These are phyloP conservation scores for Leptographium lundbergii DNA, from an alignment of 2,329 filamentous ascomycete species.

Conservation along the genomic window DNA sequence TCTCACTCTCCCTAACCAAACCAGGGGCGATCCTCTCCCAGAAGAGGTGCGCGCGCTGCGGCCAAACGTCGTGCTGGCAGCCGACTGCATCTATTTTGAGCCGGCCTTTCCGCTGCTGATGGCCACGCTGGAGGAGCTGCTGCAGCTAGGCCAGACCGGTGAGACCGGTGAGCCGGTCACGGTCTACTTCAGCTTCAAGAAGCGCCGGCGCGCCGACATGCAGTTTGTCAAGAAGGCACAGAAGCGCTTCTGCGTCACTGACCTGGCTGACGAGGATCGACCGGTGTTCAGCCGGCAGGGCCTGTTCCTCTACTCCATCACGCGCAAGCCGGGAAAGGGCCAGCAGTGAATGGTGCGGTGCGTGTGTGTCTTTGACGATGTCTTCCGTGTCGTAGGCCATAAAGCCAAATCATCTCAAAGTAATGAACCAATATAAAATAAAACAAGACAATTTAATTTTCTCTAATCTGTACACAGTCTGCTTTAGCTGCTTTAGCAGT, in stretches of 20 bases:
- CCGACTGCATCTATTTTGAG: slow-evolving; percentile 96
- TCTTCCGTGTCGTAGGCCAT: too few relatives aligned
- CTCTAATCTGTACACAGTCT: too few relatives aligned
- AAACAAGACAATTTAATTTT: too few relatives aligned
- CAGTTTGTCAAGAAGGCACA: slow-evolving; percentile 60
- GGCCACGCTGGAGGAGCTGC: slow-evolving; percentile 60
- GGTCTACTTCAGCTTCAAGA: slow-evolving; percentile 87
- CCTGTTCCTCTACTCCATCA: slow-evolving; percentile 49
- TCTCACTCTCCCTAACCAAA: not conserved
- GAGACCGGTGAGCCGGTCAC: slow-evolving; percentile 24
- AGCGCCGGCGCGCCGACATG: slow-evolving; percentile 67
- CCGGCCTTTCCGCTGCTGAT: slow-evolving; percentile 84
- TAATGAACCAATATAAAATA: too few relatives aligned
- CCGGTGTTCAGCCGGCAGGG: slow-evolving; percentile 42
- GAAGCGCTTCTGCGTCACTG: slow-evolving; percentile 51
- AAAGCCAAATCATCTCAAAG: not conserved
- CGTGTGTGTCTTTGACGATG: too few relatives aligned
- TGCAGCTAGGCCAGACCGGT: slow-evolving; percentile 45
- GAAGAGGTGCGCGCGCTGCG: slow-evolving; percentile 38
- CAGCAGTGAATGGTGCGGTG: not conserved
- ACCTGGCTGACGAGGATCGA: slow-evolving; percentile 49
- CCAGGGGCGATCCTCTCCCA: slow-evolving; percentile 46
- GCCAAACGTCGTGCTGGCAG: slow-evolving; percentile 78
- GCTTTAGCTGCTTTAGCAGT: too few relatives aligned
- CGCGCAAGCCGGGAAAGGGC: slow-evolving; percentile 19